Base-by-base conservation (phyloP, 305 asterid species). In the Fraxinus baroniana region DNA sequence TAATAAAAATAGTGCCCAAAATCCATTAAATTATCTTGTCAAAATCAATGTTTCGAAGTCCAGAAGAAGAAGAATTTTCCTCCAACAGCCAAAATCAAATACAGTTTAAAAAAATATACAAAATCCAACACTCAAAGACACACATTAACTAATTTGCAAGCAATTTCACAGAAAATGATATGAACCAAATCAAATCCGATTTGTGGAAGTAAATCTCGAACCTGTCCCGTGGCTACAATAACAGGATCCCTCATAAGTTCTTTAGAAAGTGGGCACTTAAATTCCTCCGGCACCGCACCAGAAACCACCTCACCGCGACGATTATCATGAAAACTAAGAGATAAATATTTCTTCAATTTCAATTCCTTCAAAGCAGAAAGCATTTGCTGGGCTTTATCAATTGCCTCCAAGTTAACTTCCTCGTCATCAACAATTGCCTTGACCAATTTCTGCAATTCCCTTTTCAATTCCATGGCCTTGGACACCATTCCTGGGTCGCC, bases 221-320 rank as follows among this genome's bases (percentile, higher is more conserved):
- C 93, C 93, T 87, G 93, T 74, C 93, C 93, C 32, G 86, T 85
- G 81, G 90, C 70, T 46, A 90, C 73, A 76, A 90, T 52, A 79
- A 90, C 93, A 84, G 93, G 93, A 84, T 90, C 91, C 73, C 83
- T 85, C 87, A 90, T 84, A 77, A 87, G 86, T 41, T 86, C 80
- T 71, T 83, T 84, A 1, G 93, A 90, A 79, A 90, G 88, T 3
- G 91, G 90, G 81, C 93, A 90, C 3, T 82, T 84, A 80, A 88
- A 88, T 77, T 87, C 87, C 62, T 82, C 88, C 1, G 93, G 93
- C 20, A 79, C 86, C 35, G 77, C 74, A 18, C 78, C 82, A n/a
- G 86, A 79, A 30, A 77, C 87, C 3, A 76, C 76, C 15, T 76
- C 76, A 30, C 36, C 66, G 3, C 70, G 41, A 77, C 18, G 66